Conservation (phyloP, 2,329 filamentous ascomycete genomes). For the Fusarium avenaceum region DNA sequence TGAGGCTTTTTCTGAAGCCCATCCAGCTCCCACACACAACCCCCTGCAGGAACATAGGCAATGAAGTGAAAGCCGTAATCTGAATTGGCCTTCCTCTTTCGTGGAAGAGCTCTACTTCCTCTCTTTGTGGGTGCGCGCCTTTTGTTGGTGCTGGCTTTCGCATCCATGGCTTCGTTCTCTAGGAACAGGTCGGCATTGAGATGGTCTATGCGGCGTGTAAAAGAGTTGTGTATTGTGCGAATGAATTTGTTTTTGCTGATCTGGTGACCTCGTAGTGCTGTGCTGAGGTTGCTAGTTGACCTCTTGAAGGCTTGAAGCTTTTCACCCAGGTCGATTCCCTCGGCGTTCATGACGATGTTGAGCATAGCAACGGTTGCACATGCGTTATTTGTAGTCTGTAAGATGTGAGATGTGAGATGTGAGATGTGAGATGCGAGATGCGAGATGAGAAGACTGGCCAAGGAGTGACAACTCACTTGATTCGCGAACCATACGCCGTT, state of each 20-base stretch:
- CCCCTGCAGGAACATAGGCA: constrained; percentile 84
- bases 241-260: constrained; percentile 83
- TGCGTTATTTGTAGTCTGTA: constrained; percentile 81
- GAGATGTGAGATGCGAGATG: constrained; percentile 21
- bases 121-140: constrained; percentile 55
- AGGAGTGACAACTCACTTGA: constrained; percentile 68
- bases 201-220: constrained; percentile 83
- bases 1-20: constrained; percentile 80
- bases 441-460: constrained; percentile 20
- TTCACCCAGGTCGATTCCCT: constrained; percentile 75
- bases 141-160: constrained; percentile 53
- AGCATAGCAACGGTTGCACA: constrained; percentile 94
- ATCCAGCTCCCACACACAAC: constrained; percentile 88
- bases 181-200: constrained; percentile 77
- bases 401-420: constrained; percentile 37
- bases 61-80: constrained; percentile 88
- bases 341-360: constrained; percentile 91
- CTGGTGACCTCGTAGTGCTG: constrained; percentile 80
- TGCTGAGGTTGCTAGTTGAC: constrained; percentile 75
- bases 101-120: constrained; percentile 47
- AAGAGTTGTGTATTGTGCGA: constrained; percentile 87
- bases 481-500: constrained; percentile 91
- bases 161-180: constrained; percentile 65
- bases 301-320: constrained; percentile 79
- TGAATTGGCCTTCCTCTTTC: constrained; percentile 59